phyloP scores from a whole-genome alignment of 257 asterid species.

The Nicotiana knightiana region DNA sequence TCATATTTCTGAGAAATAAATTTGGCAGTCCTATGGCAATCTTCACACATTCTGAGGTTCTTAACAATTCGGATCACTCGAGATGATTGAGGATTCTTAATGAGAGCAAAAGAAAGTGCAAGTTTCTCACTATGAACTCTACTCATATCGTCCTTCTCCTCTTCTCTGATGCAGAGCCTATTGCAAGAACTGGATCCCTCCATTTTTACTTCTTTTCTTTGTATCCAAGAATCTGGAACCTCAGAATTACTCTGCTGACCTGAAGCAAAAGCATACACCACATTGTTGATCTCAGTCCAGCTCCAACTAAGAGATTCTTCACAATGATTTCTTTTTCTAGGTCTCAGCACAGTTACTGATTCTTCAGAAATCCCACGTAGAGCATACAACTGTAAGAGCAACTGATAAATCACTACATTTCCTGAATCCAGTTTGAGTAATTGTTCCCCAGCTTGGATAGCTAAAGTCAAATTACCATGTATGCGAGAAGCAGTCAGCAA shows the following conservation, averaged over 20 bases:
- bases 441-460: conserved; percentile 57
- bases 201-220: conserved; percentile 21
- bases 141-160: conserved; percentile 40
- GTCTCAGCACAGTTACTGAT: conserved; percentile 25
- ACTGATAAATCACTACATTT: conserved; percentile 27
- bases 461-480: conserved; percentile 51
- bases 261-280: conserved; percentile 37
- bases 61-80: conserved; percentile 50
- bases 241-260: conserved; percentile 29
- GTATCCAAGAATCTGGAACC: conserved; percentile 40
- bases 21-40: conserved; percentile 64
- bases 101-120: conserved; percentile 56
- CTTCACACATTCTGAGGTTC: conserved; percentile 59
- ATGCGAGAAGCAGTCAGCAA: conserved; percentile 56
- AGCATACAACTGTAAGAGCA: conserved; percentile 44
- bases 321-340: conserved; percentile 28
- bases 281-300: conserved; percentile 53
- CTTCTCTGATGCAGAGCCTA: conserved; percentile 45
- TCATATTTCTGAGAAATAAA: conserved; percentile 33
- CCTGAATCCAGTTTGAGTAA: conserved; percentile 66
- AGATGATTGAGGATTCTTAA: conserved; percentile 26
- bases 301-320: conserved; percentile 39
- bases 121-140: conserved; percentile 66
- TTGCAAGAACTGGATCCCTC: conserved; percentile 25
- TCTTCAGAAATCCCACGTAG: conserved; percentile 36